A percentile compares a stretch with the other conserved stretches of the same genome.
Conservation (phyloP, 2,329 filamentous ascomycete species). For the Bipolaris sorokiniana region DNA sequence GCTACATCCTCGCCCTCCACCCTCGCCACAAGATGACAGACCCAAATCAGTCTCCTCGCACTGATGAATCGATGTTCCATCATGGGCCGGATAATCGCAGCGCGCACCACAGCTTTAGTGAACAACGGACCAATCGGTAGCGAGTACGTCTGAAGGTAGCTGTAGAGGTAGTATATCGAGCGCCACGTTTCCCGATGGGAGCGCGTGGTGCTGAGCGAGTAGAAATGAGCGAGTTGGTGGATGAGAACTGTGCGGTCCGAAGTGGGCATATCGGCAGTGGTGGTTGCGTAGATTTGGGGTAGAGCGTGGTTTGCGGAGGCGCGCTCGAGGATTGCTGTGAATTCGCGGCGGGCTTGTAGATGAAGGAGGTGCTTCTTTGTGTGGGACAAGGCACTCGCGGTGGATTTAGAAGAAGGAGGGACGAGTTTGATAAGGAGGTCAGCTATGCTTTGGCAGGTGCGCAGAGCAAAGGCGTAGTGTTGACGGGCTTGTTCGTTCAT, state of each 20-base stretch:
- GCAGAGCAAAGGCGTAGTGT: constrained; percentile 15
- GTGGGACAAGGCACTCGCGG: background rate
- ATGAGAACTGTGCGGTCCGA: constrained; percentile 29
- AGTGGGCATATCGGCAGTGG: constrained; percentile 19
- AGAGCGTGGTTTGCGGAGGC: constrained; percentile 32
- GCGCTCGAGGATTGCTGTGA: constrained; percentile 33
- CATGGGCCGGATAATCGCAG: constrained; percentile 35
- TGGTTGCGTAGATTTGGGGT: constrained; percentile 30
- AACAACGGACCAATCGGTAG: constrained; percentile 39
- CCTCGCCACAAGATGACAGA: constrained; percentile 35
- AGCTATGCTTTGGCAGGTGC: constrained; percentile 12
- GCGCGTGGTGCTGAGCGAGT: constrained; percentile 35
- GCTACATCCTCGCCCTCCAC: constrained; percentile 40
- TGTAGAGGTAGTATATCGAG: constrained; percentile 37
- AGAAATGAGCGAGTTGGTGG: constrained; percentile 44
- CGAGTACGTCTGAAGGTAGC: constrained; percentile 28
- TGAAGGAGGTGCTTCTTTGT: background rate
- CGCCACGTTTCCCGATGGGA: constrained; percentile 31
- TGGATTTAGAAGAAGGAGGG: background rate
- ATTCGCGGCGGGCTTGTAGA: constrained; percentile 25
- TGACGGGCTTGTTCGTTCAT: constrained; percentile 8
- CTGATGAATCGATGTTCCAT: constrained; percentile 39
- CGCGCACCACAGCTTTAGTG: constrained; percentile 36
- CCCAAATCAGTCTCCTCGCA: constrained; percentile 36
- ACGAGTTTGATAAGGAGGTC: constrained; percentile 11